Conservation (phyloP, 345 rosid species). For the Salix koriyanagi region DNA sequence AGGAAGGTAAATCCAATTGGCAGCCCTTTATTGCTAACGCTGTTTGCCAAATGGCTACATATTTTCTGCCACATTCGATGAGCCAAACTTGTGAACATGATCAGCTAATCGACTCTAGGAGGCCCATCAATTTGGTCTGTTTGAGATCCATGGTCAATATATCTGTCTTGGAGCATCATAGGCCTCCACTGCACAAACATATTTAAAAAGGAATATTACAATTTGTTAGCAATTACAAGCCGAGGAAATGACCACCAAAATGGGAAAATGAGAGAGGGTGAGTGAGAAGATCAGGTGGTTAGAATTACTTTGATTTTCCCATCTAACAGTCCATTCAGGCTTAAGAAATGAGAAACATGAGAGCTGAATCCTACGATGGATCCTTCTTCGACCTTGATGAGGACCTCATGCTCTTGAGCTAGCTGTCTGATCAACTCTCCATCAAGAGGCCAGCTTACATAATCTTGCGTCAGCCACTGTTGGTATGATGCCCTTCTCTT, state of each 20-base stretch:
- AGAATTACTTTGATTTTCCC: slow-evolving; percentile 42
- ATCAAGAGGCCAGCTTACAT: slow-evolving; percentile 40
- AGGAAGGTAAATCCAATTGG: too few species aligned
- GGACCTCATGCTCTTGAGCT: slow-evolving; percentile 37
- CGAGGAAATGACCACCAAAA: not conserved
- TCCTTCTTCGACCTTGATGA: slow-evolving; percentile 51
- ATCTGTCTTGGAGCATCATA: slow-evolving; percentile 46
- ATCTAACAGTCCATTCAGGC: slow-evolving; percentile 40
- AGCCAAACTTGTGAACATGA: too few species aligned
- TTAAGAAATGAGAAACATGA: slow-evolving; percentile 43
- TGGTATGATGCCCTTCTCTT: slow-evolving; percentile 17
- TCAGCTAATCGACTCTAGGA: too few species aligned
- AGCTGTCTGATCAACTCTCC: slow-evolving; percentile 29
- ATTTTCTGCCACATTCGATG: too few species aligned
- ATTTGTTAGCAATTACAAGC: not conserved
- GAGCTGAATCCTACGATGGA: slow-evolving; percentile 48
- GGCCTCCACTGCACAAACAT: slow-evolving; percentile 43
- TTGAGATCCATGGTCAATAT: slow-evolving; percentile 49
- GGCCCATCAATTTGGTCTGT: slow-evolving; percentile 28
- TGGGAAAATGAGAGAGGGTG: too few species aligned
- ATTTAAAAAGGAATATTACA: too few species aligned
- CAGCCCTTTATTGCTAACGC: too few species aligned
- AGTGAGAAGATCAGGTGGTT: not conserved
- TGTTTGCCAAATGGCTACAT: too few species aligned
- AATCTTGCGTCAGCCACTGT: slow-evolving; percentile 54